Evolutionary conservation across 2,329 filamentous ascomycete species (phyloP), one percentile per base, ranked within the genome.

Genomic region (Hirsutella rhossiliensis): DNA sequence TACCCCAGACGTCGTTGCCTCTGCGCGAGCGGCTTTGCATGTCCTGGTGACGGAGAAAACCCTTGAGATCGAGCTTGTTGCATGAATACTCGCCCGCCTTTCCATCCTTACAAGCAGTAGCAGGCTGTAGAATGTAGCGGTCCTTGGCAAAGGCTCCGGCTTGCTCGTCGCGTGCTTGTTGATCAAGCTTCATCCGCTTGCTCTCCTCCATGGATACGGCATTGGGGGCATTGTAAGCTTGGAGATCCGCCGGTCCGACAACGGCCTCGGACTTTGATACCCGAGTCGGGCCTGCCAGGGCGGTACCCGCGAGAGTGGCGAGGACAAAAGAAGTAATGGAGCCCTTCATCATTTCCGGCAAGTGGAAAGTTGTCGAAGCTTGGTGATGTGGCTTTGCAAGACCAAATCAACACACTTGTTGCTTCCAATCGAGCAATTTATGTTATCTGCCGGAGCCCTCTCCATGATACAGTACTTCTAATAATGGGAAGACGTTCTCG

Each of bases 1-100:
- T 45, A 53, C 51, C 62, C 59, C 61, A 63, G 38, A 62, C 48
- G 46, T 63, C 61, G 50, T 64, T 64, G 42, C 64, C 64, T 23
- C 58, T 52, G 12, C 63, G 56, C 11, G 61, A 62, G n/a, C 46
- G 48, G 40, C 58, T 61, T 28, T 60, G 59, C 54, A 67, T 52
- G 32, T 62, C 56, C 28, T 60, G 55, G 46, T 68, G 64, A 36
- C 56, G 55, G 36, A 67, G 47, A 52, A 66, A 67, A 42, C 57
- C 61, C 42, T 57, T 52, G 36, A 67, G 48, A 45, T 68, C 63
- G 43, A 67, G 52, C 38, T 63, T 64, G 12, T 56, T 56, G 54
- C 63, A 65, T 7, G 49, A 48, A 45, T 63, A 62, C 40, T 59
- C 61, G 38, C 60, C 61, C 9, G 59, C 54, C 48, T 57, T 57